Base-by-base conservation (phyloP, 768 basidiomycete species). In the Mycena amicta region DNA sequence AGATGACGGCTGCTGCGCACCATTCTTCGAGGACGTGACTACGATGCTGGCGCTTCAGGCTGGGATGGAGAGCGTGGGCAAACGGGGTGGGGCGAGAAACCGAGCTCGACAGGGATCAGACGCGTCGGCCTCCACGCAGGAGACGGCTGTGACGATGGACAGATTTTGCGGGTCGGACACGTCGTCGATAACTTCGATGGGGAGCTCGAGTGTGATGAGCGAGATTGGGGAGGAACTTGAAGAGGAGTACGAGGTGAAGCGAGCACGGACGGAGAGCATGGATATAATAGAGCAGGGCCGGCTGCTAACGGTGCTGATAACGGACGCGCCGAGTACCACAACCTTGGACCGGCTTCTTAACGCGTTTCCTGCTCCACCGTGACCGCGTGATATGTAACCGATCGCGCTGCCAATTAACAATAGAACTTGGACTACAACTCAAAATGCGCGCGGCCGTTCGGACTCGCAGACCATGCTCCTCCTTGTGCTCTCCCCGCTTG, bases 251-350 rank as follows among this genome's bases (percentile, higher is more conserved):
- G 80, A 83, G 59, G 70, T 82, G 45, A 74, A 73, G 61, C 74
- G 79, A 13, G 82, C 73, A 2, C 81, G 78, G 49, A 77, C 80
- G 47, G 78, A 75, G 65, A 84, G 81, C 59, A 70, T 84, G 66
- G 79, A 81, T 64, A 71, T 82, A 59, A 71, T 82, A 59, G 78
- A 81, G 68, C 77, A 74, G 66, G 81, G 77, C 3, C 71, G 80
- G 46, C 63, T 83, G 26, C 56, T 69, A 41, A 68, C 69, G 28
- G 56, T 75, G 5, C 68, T 75, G 62, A 70, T 77, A 53, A 75
- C 77, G 1, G 63, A 70, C 22, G 74, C 77, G 3, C 77, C 76
- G 61, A 69, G 66, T 18, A 66, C 68, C 20, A n/a, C n/a, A n/a
- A n/a, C n/a, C n/a, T n/a, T 82, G 22, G 71, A 80, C 58, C 5